Evolutionary conservation across 768 basidiomycete genomes (phyloP).

Genomic region (Auriculariales sp.): DNA sequence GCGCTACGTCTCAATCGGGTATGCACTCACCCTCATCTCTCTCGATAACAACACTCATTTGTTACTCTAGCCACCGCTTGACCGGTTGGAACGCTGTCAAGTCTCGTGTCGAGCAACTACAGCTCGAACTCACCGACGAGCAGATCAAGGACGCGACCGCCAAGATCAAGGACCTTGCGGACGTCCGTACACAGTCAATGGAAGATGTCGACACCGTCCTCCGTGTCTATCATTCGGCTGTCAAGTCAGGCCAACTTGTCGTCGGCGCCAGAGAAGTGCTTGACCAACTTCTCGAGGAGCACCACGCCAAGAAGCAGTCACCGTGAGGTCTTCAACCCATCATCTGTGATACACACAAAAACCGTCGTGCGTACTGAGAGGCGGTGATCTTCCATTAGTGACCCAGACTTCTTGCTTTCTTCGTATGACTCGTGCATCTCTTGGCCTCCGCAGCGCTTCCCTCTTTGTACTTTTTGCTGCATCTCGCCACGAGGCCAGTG

Average conservation of each 20-base stretch:
- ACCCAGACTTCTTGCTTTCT: too few species aligned
- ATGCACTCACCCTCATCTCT: conserved; percentile 10
- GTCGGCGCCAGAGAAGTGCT: conserved; percentile 90
- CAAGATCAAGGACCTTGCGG: conserved; percentile 99
- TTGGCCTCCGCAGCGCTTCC: too few species aligned
- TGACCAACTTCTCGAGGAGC: conserved; percentile 71
- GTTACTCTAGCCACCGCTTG: conserved; percentile 56
- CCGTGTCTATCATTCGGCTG: conserved; percentile 89
- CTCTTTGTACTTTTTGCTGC: too few species aligned
- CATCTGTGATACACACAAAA: too few species aligned
- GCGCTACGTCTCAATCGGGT: conserved; percentile 96
- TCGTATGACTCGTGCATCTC: too few species aligned
- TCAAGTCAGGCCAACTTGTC: conserved; percentile 79
- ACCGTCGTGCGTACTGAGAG: too few species aligned
- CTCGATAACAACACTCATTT: neutral
- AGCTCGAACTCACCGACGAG: conserved; percentile 77
- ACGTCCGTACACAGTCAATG: conserved; percentile 96
- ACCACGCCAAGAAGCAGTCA: conserved; percentile 37
- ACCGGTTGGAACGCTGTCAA: conserved; percentile 99
- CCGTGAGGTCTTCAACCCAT: too few species aligned
- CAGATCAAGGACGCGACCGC: conserved; percentile 97
- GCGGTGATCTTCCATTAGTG: too few species aligned
- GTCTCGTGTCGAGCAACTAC: conserved; percentile 94
- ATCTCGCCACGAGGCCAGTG: too few species aligned
- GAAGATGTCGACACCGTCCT: conserved; percentile 96